A percentile compares a stretch with the other conserved stretches of the same genome.
phyloP scores from a whole-genome alignment of 169 alveolate genomes.

The Babesia sp. region DNA sequence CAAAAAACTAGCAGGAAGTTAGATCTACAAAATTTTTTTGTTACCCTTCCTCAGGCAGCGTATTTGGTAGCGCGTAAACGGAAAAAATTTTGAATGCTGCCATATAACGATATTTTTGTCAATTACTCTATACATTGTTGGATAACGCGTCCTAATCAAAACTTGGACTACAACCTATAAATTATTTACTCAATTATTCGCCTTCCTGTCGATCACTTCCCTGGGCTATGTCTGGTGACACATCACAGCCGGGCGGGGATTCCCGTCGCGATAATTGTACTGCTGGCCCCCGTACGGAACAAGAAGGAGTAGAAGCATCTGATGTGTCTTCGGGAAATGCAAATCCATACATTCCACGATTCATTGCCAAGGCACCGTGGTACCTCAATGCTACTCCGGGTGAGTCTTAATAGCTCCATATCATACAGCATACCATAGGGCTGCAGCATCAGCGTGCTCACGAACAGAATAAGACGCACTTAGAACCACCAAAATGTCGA shows the following conservation, averaged over 20 bases:
- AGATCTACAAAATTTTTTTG: too few species aligned
- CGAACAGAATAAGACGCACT: constrained; percentile 59
- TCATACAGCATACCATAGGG: constrained; percentile 25
- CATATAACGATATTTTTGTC: too few species aligned
- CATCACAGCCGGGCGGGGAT: background rate
- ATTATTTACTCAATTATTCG: too few species aligned
- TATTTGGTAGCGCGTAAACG: too few species aligned
- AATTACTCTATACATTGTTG: too few species aligned
- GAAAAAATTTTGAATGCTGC: too few species aligned
- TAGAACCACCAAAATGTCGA: constrained; percentile 60
- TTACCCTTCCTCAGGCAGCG: too few species aligned
- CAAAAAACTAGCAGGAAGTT: too few species aligned
- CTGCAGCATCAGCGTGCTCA: constrained; percentile 77
- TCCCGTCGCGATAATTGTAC: background rate
- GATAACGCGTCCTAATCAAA: too few species aligned
- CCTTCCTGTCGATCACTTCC: too few species aligned
- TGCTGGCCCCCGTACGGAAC: background rate
- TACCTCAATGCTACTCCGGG: constrained; percentile 54
- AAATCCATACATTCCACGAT: constrained; percentile 86
- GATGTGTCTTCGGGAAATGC: constrained; percentile 68
- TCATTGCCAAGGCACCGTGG: constrained; percentile 87
- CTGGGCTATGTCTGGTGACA: constrained; percentile 2
- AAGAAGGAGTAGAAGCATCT: constrained; percentile 63
- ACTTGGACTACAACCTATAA: too few species aligned
- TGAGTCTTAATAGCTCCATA: background rate